Evolutionary conservation across 176 grass and related monocot genomes (phyloP).

Genomic region (Lolium perenne): DNA sequence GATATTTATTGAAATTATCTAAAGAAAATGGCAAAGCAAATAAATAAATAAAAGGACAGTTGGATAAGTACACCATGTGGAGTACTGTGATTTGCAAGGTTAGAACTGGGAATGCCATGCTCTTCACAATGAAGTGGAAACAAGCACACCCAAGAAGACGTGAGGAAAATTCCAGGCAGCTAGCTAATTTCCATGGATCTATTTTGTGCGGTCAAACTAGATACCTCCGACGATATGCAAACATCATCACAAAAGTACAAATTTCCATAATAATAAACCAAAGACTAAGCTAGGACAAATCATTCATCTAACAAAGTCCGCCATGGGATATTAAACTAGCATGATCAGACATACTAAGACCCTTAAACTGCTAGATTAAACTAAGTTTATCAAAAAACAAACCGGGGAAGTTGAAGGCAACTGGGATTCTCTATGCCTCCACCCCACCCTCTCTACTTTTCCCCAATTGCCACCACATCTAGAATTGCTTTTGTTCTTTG

Average conservation of each 20-base stretch:
- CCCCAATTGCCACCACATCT: not conserved
- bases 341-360: not conserved
- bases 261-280: not conserved
- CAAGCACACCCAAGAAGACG: not conserved
- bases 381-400: not conserved
- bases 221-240: not conserved
- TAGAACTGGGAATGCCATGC: not conserved
- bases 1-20: not conserved
- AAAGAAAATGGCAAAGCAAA: constrained; percentile 4
- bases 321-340: constrained; percentile 17
- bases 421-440: not conserved
- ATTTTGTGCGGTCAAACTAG: constrained; percentile 16
- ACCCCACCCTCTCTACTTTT: not conserved
- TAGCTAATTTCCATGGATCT: not conserved
- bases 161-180: not conserved
- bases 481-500: not conserved
- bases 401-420: not conserved
- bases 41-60: not conserved
- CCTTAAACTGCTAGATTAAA: not conserved
- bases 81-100: not conserved
- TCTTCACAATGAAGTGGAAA: not conserved
- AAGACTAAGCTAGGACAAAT: not conserved
- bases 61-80: not conserved
- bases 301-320: not conserved
- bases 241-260: not conserved